A percentile compares a stretch with the other conserved stretches of the same genome.
These are phyloP conservation scores for Triglochin maritima DNA, from an alignment of 106 monocot genomes.

Conservation along the genomic window DNA sequence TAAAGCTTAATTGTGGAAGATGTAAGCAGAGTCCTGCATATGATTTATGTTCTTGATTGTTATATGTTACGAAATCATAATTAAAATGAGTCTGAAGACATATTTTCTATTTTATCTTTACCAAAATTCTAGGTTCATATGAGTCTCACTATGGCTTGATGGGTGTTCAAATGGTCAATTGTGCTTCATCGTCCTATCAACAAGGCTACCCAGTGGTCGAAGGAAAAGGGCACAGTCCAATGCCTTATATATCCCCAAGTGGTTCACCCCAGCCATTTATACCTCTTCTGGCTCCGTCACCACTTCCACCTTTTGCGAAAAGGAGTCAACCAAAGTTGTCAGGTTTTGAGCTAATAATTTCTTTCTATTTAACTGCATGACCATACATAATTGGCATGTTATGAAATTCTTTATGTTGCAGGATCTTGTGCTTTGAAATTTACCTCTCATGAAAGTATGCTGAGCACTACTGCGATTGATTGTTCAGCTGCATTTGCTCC, in stretches of 20 bases:
- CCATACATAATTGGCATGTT: background rate
- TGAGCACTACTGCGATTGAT: constrained; percentile 82
- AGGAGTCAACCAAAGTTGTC: constrained; percentile 62
- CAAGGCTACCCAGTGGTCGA: background rate
- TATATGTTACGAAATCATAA: background rate
- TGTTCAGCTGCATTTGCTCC: constrained; percentile 81
- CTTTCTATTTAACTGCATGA: background rate
- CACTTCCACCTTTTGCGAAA: constrained; percentile 55
- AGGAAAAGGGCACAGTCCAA: constrained; percentile 16
- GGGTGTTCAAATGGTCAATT: constrained; percentile 1
- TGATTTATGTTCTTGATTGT: background rate
- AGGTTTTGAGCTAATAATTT: constrained; percentile 26
- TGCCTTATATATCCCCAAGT: constrained; percentile 47
- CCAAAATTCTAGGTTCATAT: background rate
- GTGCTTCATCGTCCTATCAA: background rate
- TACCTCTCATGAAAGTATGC: constrained; percentile 37
- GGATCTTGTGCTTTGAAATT: constrained; percentile 78
- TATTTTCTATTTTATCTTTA: background rate
- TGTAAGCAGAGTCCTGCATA: background rate
- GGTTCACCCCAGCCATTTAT: constrained; percentile 62
- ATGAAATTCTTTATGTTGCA: constrained; percentile 10
- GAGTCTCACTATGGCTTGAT: background rate
- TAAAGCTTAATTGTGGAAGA: background rate
- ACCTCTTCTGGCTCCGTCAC: constrained; percentile 82
- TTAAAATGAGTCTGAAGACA: too few species aligned